These are phyloP conservation scores for Alternaria burnsii DNA, from an alignment of 2,329 filamentous ascomycete genomes.

Conservation along the genomic window DNA sequence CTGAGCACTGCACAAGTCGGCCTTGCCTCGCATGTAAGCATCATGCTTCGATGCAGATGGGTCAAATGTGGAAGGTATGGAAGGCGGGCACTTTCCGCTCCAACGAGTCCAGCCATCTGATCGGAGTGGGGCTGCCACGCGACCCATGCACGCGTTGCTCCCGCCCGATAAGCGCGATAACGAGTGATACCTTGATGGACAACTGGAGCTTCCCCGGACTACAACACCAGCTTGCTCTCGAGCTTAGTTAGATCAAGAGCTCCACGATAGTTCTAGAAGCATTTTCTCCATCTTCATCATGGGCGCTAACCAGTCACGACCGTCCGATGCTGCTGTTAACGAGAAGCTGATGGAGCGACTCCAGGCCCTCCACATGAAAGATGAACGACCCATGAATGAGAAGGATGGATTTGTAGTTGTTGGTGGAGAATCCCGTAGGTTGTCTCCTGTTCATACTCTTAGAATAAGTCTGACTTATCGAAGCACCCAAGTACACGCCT, in stretches of 20 bases:
- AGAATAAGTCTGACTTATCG: not conserved
- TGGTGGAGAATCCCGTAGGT: conserved; percentile 55
- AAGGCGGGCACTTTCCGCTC: conserved; percentile 1
- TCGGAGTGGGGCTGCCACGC: conserved; percentile 23
- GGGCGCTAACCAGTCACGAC: conserved; percentile 48
- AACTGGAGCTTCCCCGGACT: conserved; percentile 10
- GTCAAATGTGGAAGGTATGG: conserved; percentile 5
- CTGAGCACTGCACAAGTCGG: not conserved
- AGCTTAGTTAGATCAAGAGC: not conserved
- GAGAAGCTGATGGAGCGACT: conserved; percentile 54
- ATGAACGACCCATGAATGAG: conserved; percentile 52
- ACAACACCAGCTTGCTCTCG: conserved; percentile 6
- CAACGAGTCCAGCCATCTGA: conserved; percentile 15
- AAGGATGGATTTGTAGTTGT: conserved; percentile 65
- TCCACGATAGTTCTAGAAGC: conserved; percentile 1
- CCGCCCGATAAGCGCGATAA: conserved; percentile 31
- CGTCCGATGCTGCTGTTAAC: conserved; percentile 47
- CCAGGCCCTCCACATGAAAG: conserved; percentile 56
- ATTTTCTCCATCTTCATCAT: conserved; percentile 27
- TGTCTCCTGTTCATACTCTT: not conserved
- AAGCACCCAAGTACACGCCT: conserved; percentile 40
- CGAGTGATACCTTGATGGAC: conserved; percentile 23
- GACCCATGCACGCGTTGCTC: conserved; percentile 26
- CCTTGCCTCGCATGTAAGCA: not conserved
- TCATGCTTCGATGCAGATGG: conserved; percentile 1